Base-by-base conservation (phyloP, 352 stramenopile genomes). In the Globisporangium carolinianum region DNA sequence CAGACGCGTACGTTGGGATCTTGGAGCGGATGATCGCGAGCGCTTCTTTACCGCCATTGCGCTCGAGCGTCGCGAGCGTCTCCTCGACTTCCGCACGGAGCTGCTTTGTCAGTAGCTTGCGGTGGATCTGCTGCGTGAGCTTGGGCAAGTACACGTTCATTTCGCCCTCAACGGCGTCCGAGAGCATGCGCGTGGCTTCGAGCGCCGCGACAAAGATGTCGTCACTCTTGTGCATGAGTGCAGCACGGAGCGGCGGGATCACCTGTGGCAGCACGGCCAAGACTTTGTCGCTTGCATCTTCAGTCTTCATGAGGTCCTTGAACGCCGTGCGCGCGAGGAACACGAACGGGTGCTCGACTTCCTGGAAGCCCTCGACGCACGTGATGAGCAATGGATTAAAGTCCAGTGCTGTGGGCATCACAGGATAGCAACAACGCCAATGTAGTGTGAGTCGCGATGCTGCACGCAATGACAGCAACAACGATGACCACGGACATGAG, bases 81-180 rank as follows among this genome's bases (percentile, higher is more conserved):
- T 88, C 76, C 61, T 88, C 79, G 36, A 86, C 78, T 1, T 79
- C 63, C 1, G 61, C 59, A 0, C 76, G 72, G 24, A 89, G 58
- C 39, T 75, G 65, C 57, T 87, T 88, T 7, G 76, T 81, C 10
- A 78, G 64, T 12, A 87, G 62, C 55, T 87, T 87, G 47, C 82
- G 76, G 41, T 91, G 82, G 50, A 91, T 88, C 57, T 91, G 82
- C 64, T 89, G 82, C 17, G 78, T 84, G 42, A 91, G 64, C 57
- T 89, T 89, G 6, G 76, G 64, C 8, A 89, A 60, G 47, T 89
- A 87, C 50, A 76, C 71, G 57, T 91, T 89, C 75, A 91, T 88
- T 41, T 91, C 78, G 2, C 70, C 67, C 47, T 86, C 76, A 5
- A 91, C 75, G 3, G 69, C 65, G 37, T 88, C 76, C 14, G 79